phyloP scores from a whole-genome alignment of 2,329 filamentous ascomycete genomes.

The Lasiodiplodia gonubiensis region DNA sequence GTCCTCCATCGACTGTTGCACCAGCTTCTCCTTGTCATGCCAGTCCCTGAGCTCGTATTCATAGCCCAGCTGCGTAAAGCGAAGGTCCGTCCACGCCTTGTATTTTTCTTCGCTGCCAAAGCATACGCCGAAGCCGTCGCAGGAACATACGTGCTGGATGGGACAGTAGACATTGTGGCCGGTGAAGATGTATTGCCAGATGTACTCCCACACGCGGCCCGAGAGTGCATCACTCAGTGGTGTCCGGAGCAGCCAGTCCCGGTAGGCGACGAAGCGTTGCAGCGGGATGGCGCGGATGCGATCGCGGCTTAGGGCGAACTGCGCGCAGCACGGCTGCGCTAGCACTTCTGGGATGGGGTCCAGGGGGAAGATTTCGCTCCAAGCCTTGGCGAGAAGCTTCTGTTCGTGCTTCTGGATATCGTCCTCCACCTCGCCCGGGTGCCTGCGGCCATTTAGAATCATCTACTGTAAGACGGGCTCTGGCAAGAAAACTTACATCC shows the following conservation, averaged over 20 bases:
- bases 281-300: conserved; percentile 61
- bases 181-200: conserved; percentile 69
- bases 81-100: conserved; percentile 55
- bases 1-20: conserved; percentile 44
- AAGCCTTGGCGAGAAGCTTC: conserved; percentile 50
- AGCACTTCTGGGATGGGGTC: conserved; percentile 57
- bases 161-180: conserved; percentile 57
- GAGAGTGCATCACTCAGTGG: conserved; percentile 61
- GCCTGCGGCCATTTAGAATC: conserved; percentile 30
- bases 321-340: conserved; percentile 67
- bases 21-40: conserved; percentile 47
- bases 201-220: conserved; percentile 67
- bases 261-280: conserved; percentile 61
- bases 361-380: conserved; percentile 56
- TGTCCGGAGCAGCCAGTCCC: conserved; percentile 67
- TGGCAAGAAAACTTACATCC: conserved; percentile 45
- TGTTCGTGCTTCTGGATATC: conserved; percentile 52
- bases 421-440: conserved; percentile 49
- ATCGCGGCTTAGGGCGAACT: conserved; percentile 66
- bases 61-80: conserved; percentile 49
- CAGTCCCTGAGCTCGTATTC: conserved; percentile 51
- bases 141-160: conserved; percentile 64
- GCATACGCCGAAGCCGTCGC: conserved; percentile 68
- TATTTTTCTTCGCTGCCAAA: conserved; percentile 60
- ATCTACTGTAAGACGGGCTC: too few species aligned